phyloP scores from a whole-genome alignment of 179 eudicot species.

The Amaranthus tricolor region DNA sequence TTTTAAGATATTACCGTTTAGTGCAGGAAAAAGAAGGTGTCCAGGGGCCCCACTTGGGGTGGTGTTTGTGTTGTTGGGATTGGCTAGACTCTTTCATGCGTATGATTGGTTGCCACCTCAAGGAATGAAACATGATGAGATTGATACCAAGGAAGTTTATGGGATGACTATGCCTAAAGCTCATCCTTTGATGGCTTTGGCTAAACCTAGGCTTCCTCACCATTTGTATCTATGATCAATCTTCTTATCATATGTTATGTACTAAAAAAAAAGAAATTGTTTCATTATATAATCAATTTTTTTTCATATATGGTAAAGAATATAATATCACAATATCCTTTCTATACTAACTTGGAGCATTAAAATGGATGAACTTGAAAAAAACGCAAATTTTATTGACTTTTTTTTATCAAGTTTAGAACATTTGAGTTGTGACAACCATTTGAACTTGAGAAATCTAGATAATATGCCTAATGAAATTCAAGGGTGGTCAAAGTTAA shows the following conservation, averaged over 20 bases:
- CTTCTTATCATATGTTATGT: not conserved
- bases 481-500: too few relatives aligned
- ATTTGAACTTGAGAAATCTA: too few relatives aligned
- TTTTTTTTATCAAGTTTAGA: too few relatives aligned
- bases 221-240: constrained; percentile 49
- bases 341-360: too few relatives aligned
- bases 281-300: too few relatives aligned
- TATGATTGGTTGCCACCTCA: constrained; percentile 82
- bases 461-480: too few relatives aligned
- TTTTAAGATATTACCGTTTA: constrained; percentile 85
- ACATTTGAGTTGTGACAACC: too few relatives aligned
- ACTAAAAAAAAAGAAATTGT: too few relatives aligned
- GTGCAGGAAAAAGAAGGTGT: constrained; percentile 91
- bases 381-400: too few relatives aligned
- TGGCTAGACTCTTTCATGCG: constrained; percentile 80
- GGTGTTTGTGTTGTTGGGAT: constrained; percentile 77
- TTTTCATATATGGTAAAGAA: too few relatives aligned
- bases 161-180: constrained; percentile 99
- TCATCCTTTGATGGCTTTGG: constrained; percentile 63
- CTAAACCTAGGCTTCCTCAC: constrained; percentile 62
- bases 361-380: too few relatives aligned
- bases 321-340: too few relatives aligned
- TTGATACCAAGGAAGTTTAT: constrained; percentile 80
- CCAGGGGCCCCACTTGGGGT: constrained; percentile 99
- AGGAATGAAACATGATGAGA: constrained; percentile 53